Percentiles rank a stretch among this genome's conserved stretches.
Conservation (phyloP, 1,284 basidiomycete species). For the Taiwanofungus camphoratus region DNA sequence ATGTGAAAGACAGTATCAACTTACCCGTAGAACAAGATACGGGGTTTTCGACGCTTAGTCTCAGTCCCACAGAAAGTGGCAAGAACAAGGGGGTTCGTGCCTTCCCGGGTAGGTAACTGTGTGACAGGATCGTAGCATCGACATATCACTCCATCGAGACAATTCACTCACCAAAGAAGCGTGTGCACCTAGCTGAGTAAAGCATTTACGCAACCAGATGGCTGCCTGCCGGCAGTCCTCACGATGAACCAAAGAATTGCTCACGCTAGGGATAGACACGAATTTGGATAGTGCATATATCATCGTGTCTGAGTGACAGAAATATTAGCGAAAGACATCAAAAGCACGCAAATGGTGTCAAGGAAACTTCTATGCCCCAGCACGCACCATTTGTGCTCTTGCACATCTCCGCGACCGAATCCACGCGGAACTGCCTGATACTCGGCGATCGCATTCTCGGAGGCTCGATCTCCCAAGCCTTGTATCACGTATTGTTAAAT, state of each 20-base stretch:
- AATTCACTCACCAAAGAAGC: constrained; percentile 56
- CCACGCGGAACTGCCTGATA: constrained; percentile 3
- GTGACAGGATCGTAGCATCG: constrained; percentile 1
- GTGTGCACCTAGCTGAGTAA: constrained; percentile 81
- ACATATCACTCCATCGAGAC: not conserved
- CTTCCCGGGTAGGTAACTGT: constrained; percentile 61
- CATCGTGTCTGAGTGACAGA: constrained; percentile 48
- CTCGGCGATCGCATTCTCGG: constrained; percentile 20
- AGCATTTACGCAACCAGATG: constrained; percentile 83
- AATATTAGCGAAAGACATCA: not conserved
- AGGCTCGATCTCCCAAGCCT: constrained; percentile 53
- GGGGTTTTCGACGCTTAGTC: constrained; percentile 48
- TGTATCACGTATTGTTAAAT: no score
- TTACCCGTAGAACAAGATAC: constrained; percentile 85
- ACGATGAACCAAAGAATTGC: constrained; percentile 57
- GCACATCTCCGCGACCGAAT: constrained; percentile 1
- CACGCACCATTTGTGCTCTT: constrained; percentile 19
- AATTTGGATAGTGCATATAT: constrained; percentile 79
- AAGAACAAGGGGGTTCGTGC: constrained; percentile 77
- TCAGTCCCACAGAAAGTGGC: constrained; percentile 76
- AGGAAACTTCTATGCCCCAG: not conserved
- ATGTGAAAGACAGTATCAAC: constrained; percentile 12
- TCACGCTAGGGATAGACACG: constrained; percentile 83
- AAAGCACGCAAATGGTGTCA: not conserved
- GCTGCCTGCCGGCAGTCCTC: constrained; percentile 93